Evolutionary conservation across 192 early-diverging fungal genomes (phyloP).

Genomic region (Backusella circina): DNA sequence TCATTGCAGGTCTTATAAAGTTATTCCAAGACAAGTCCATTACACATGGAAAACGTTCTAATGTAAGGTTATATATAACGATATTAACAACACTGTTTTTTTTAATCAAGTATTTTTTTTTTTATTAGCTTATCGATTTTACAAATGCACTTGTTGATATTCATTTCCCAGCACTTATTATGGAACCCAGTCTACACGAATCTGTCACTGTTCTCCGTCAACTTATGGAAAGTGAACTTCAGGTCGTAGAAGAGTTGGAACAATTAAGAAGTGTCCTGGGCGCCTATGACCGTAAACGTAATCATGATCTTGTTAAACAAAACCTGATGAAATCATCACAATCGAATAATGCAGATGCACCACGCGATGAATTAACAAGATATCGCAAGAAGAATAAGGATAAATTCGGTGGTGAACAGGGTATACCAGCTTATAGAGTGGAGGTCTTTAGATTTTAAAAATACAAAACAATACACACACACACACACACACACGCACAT

Average conservation of each 20-base stretch:
- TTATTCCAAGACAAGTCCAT: conserved; percentile 33
- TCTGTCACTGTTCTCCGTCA: conserved; percentile 26
- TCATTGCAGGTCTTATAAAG: conserved; percentile 34
- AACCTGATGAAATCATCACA: not conserved
- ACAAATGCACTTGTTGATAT: conserved; percentile 42
- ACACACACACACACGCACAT: not conserved
- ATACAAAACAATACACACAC: not conserved
- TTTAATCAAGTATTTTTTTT: not conserved
- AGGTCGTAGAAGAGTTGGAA: conserved; percentile 34
- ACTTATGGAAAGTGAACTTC: conserved; percentile 23
- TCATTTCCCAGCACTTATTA: conserved; percentile 45
- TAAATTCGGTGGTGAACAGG: conserved; percentile 42
- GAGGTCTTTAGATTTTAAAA: conserved; percentile 47
- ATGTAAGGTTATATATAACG: not conserved
- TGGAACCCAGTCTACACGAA: conserved; percentile 40
- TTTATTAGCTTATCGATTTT: conserved; percentile 40
- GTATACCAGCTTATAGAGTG: conserved; percentile 44
- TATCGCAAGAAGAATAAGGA: conserved; percentile 37
- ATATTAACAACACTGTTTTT: too few species aligned
- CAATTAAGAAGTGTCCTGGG: conserved; percentile 36
- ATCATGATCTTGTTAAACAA: conserved; percentile 21
- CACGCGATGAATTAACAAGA: conserved; percentile 16
- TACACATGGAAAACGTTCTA: not conserved
- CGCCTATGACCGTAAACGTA: conserved; percentile 41
- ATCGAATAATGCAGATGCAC: not conserved